Evolutionary conservation across 306 rosid genomes (phyloP), one percentile per base, ranked within the genome.

Genomic region (Quercus robur): DNA sequence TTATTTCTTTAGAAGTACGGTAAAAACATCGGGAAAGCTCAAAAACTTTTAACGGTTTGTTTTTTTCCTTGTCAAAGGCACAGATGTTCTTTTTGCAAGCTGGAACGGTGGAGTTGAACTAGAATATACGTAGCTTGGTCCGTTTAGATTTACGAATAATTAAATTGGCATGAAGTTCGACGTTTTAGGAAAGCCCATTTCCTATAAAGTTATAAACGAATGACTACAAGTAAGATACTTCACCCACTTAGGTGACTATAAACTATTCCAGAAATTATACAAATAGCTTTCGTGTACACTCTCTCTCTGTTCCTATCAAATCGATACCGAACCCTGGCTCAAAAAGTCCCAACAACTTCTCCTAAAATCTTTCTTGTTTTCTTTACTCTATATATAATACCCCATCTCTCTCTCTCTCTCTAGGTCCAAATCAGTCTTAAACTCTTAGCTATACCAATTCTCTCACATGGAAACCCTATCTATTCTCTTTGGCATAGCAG

Each of bases 291-390:
- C 75, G 87, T 80, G 41, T 41, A 20, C 55, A 23, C 58, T 21
- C 55, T 14, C 19, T 35, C 6, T 18, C 58, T 82, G 46, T 38
- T 87, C 74, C 80, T 67, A 75, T 87, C 81, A 84, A 90, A 88
- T 82, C 51, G 74, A 82, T 81, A 81, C 55, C 75, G 26, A 80
- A 82, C 74, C 21, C 55, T 21, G 2, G 70, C 78, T 73, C 66
- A 35, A 85, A 88, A 80, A 46, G 87, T 93, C 97, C 75, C 78
- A 93, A 83, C 97, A 63, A 93, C 89, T 80, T 82, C 74, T 71
- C 89, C 91, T 88, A 26, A 87, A 83, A 87, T 71, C 73, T 76
- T 68, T 46, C 77, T 56, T 72, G 21, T 41, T 77, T 58, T 71
- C 44, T 75, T 19, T 75, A 30, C 26, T 30, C 73, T 67, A 67